Evolutionary conservation across 1,284 basidiomycete species (phyloP), one percentile per base, ranked within the genome.

Genomic region (Trichosporon ovoides): DNA sequence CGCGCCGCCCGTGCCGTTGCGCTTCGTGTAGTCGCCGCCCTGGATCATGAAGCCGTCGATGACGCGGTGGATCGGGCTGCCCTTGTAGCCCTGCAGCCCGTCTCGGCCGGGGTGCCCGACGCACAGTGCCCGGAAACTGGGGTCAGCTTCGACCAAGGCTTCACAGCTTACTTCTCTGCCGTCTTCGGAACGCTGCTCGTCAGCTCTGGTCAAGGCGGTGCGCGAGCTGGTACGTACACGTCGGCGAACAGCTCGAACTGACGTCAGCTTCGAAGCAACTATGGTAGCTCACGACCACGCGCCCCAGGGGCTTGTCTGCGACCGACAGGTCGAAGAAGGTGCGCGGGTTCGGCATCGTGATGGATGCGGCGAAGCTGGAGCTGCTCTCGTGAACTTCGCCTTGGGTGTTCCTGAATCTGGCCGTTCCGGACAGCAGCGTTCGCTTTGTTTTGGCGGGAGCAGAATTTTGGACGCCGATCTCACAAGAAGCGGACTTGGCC

Each of bases 11-110:
- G 80, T 79, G 3, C 83, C 82, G 63, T 81, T 80, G 36, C 76
- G 63, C 63, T 75, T 76, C 9, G 82, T 83, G 67, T 83, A 83
- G 70, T 84, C 83, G 53, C 87, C 87, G 40, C 85, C 87, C 77
- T 89, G 88, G 54, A 93, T 84, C 92, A 95, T 95, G 75, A 95
- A 94, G 62, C 85, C 82, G 20, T 84, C 81, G 60, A 94, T 92
- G 31, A 87, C 85, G 24, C 90, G 82, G 69, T 92, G 90, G 16
- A 92, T 80, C 48, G 85, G 84, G 58, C 82, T 84, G 68, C 85
- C 85, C 76, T 89, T 90, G 83, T 92, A 96, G 76, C 87, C 87
- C 3, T 95, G 81, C 3, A 87, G 85, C 13, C 83, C 77, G 48
- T 86, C 83, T 0, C 85, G 83, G 2, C 79, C 76, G 69, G 85